Evolutionary conservation across 129 eudicot genomes (phyloP).

Genomic region (Apium graveolens): DNA sequence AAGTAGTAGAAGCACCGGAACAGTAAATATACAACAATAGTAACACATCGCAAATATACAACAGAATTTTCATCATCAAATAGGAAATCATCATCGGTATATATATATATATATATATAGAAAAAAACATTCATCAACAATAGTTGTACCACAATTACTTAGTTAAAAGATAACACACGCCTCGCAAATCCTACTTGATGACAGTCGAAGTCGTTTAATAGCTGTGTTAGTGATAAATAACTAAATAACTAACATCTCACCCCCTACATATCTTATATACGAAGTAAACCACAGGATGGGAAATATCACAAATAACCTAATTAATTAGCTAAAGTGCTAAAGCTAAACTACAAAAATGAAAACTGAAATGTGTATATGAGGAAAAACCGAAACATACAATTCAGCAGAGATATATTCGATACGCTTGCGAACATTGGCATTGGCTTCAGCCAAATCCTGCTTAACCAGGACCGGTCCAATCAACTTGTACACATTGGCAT

Average conservation of each 20-base stretch:
- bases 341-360: not conserved
- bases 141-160: not conserved
- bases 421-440: conserved; percentile 90
- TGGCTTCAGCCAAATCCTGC: conserved; percentile 97
- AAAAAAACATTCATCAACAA: too few species aligned
- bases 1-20: too few species aligned
- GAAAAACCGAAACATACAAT: conserved; percentile 38
- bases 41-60: too few species aligned
- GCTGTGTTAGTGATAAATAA: not conserved
- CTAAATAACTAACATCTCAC: not conserved
- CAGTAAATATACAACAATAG: too few species aligned
- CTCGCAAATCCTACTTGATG: not conserved
- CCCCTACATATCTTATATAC: not conserved
- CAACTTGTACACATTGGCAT: conserved; percentile 91
- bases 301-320: not conserved
- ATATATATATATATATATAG: too few species aligned
- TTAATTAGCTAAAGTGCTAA: not conserved
- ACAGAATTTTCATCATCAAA: too few species aligned
- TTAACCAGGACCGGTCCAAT: conserved; percentile 96
- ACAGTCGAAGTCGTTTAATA: not conserved
- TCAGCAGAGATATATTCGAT: conserved; percentile 95
- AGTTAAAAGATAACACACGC: too few species aligned
- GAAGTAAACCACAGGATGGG: not conserved
- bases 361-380: not conserved
- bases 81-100: too few species aligned